Percentiles rank a stretch among this genome's conserved stretches.
Evolutionary conservation across 305 asterid species (phyloP).

Genomic region (Petunia hybrid): DNA sequence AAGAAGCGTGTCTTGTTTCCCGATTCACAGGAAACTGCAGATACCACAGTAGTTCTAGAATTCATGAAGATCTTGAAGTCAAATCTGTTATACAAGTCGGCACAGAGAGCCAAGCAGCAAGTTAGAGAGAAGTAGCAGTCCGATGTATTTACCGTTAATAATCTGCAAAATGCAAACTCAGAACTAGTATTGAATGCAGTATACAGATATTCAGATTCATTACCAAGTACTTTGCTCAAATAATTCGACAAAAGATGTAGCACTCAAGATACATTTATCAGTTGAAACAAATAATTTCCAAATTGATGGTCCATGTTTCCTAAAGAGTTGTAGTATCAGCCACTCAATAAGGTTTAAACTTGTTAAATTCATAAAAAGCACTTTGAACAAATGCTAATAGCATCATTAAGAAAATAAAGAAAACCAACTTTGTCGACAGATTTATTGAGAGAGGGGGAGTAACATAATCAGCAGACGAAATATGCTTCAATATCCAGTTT

Average conservation of each 20-base stretch:
- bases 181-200: not conserved
- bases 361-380: not conserved
- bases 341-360: not conserved
- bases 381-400: not conserved
- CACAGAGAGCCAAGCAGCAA: not conserved
- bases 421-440: not conserved
- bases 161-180: constrained; percentile 2
- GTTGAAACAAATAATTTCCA: constrained; percentile 17
- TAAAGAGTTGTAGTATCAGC: not conserved
- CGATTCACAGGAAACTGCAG: constrained; percentile 58
- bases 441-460: not conserved
- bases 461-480: not conserved
- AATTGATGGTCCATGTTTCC: constrained; percentile 2
- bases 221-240: not conserved
- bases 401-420: constrained; percentile 15
- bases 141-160: not conserved
- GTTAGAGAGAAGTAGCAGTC: constrained; percentile 6
- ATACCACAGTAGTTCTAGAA: constrained; percentile 49
- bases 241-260: not conserved
- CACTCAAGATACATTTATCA: not conserved
- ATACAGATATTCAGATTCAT: not conserved
- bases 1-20: constrained; percentile 54
- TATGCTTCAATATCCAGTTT: constrained; percentile 18
- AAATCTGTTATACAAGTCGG: constrained; percentile 37
- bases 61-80: constrained; percentile 56